A percentile compares a stretch with the other conserved stretches of the same genome.
Conservation (phyloP, 805 yeast species). For the Candida glaebosa region DNA sequence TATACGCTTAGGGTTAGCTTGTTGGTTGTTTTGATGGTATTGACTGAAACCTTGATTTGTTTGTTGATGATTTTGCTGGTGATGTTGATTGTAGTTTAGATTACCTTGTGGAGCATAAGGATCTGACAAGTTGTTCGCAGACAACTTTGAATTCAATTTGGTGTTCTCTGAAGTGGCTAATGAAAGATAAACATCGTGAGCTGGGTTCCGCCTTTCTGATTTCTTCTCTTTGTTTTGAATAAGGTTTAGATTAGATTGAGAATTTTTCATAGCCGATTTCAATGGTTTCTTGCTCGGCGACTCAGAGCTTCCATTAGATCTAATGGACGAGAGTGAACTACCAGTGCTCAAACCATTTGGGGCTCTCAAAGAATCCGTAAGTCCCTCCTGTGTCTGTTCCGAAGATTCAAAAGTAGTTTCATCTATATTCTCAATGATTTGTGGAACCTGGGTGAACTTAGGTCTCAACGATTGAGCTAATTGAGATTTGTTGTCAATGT, state of each 20-base stretch:
- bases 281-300: slow-evolving; percentile 33
- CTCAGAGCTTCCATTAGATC: slow-evolving; percentile 26
- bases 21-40: slow-evolving; percentile 5
- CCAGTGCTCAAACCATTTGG: slow-evolving; percentile 13
- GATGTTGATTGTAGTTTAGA: slow-evolving; percentile 6
- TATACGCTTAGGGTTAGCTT: slow-evolving; percentile 13
- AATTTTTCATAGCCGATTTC: slow-evolving; percentile 50
- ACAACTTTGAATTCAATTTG: slow-evolving; percentile 60
- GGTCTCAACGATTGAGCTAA: slow-evolving; percentile 27
- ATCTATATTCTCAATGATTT: slow-evolving; percentile 16
- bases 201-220: slow-evolving; percentile 31
- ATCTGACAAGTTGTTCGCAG: slow-evolving; percentile 37
- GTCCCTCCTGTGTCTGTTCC: neutral
- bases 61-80: slow-evolving; percentile 4
- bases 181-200: slow-evolving; percentile 62
- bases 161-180: slow-evolving; percentile 79
- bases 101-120: slow-evolving; percentile 8
- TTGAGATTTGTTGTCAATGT: slow-evolving; percentile 18
- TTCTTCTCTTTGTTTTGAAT: slow-evolving; percentile 8
- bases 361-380: slow-evolving; percentile 19
- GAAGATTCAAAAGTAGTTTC: neutral
- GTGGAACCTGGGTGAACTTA: slow-evolving; percentile 28
- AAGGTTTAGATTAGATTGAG: slow-evolving; percentile 17
- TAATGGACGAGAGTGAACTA: slow-evolving; percentile 29
- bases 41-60: slow-evolving; percentile 6